Evolutionary conservation across 1,284 basidiomycete species (phyloP).

Genomic region (Hemileia vastatrix): DNA sequence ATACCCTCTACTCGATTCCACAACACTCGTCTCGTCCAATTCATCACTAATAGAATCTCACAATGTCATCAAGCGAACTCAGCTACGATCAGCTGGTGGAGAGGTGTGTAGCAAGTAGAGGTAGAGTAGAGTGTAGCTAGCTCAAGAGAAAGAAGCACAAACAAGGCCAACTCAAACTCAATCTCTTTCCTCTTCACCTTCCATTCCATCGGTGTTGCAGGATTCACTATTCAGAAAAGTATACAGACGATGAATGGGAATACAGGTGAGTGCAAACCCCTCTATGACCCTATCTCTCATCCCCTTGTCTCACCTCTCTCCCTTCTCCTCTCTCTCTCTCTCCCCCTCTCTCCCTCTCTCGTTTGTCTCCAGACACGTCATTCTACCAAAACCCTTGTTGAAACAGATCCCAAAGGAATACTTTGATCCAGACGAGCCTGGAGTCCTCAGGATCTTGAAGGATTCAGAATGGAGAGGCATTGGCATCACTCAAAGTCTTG

Average conservation of each 20-base stretch:
- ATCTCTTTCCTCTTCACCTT: not conserved
- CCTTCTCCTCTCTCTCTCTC: no score
- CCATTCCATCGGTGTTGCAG: conserved; percentile 14
- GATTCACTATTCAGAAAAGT: conserved; percentile 45
- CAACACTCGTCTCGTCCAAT: not conserved
- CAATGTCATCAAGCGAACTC: not conserved
- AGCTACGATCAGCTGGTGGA: not conserved
- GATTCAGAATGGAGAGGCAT: conserved; percentile 92
- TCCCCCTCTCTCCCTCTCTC: no score
- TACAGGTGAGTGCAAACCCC: no score
- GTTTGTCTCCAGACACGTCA: no score
- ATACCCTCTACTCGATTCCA: not conserved
- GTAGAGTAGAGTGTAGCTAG: conserved; percentile 6
- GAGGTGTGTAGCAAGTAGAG: conserved; percentile 19
- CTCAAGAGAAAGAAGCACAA: not conserved
- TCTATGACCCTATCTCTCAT: no score
- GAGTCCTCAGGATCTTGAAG: conserved; percentile 67
- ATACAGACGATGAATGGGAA: conserved; percentile 50
- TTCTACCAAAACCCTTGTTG: conserved; percentile 74
- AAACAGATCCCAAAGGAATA: conserved; percentile 73
- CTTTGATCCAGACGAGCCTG: conserved; percentile 60
- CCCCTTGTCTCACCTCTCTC: no score
- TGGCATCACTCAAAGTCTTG: conserved; percentile 87
- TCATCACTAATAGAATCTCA: not conserved
- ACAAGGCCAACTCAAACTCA: conserved; percentile 17